Conservation (phyloP, 1,139 yeast species). For the Hansenula sp. region DNA sequence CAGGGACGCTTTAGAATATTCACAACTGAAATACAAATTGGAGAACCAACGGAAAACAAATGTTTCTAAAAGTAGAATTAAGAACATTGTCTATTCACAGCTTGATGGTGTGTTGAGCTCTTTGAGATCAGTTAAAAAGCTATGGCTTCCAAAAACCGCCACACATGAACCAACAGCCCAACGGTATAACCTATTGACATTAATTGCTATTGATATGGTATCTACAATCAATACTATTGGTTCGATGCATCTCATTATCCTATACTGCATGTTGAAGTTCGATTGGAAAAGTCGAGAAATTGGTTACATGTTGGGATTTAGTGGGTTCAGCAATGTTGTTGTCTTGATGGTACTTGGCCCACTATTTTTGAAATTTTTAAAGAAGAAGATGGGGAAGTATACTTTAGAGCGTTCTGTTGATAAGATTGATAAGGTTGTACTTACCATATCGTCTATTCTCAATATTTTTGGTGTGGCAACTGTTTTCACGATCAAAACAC, state of each 20-base stretch:
- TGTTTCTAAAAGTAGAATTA: too few relatives aligned
- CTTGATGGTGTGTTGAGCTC: conserved; percentile 1
- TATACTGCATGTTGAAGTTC: conserved; percentile 51
- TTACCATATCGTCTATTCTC: too few relatives aligned
- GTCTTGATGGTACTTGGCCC: conserved; percentile 38
- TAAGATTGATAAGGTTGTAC: conserved; percentile 39
- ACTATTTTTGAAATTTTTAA: conserved; percentile 30
- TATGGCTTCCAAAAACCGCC: conserved; percentile 32
- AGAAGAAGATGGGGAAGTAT: conserved; percentile 14
- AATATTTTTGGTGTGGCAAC: too few relatives aligned
- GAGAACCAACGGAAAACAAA: too few relatives aligned
- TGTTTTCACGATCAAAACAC: too few relatives aligned
- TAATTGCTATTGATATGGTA: conserved; percentile 31
- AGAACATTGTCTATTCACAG: not conserved
- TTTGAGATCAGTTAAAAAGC: conserved; percentile 16
- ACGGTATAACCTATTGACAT: conserved; percentile 33
- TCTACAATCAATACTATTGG: conserved; percentile 28
- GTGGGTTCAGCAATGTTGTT: conserved; percentile 40
- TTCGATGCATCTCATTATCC: conserved; percentile 38
- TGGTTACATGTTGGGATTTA: conserved; percentile 49
- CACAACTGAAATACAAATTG: conserved; percentile 5
- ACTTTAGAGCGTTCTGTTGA: conserved; percentile 30
- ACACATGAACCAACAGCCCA: conserved; percentile 25
- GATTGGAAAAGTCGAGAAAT: conserved; percentile 53
- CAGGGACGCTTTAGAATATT: conserved; percentile 29